These are phyloP conservation scores for Monosporascus sp. DNA, from an alignment of 2,329 filamentous ascomycete genomes.

Conservation along the genomic window DNA sequence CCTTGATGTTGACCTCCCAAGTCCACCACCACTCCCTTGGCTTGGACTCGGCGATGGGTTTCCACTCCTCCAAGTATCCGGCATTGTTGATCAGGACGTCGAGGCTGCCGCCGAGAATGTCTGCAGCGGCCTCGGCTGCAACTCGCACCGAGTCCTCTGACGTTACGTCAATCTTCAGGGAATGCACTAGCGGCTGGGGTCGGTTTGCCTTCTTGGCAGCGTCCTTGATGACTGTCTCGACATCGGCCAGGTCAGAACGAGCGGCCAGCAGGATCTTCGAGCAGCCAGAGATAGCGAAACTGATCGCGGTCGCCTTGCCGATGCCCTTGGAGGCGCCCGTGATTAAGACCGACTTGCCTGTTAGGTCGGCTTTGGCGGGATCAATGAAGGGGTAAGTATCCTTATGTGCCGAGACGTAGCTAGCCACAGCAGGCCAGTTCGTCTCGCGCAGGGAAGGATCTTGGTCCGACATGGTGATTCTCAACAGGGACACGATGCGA, in stretches of 20 bases:
- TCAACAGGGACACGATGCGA: too few species aligned
- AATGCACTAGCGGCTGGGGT: conserved; percentile 21
- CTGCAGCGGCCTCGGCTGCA: conserved; percentile 22
- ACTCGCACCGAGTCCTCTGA: conserved; percentile 27
- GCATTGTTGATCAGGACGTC: conserved; percentile 37
- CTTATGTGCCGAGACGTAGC: conserved; percentile 5
- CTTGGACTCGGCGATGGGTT: conserved; percentile 16
- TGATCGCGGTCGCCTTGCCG: conserved; percentile 41
- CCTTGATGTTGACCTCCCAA: conserved; percentile 24
- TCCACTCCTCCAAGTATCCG: conserved; percentile 30
- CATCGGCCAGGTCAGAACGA: conserved; percentile 38
- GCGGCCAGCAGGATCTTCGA: conserved; percentile 44
- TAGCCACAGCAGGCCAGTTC: neutral
- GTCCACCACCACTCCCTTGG: conserved; percentile 21
- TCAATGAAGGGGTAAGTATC: conserved; percentile 29
- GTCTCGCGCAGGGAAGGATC: conserved; percentile 4
- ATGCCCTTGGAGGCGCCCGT: conserved; percentile 45
- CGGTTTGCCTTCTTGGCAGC: conserved; percentile 23
- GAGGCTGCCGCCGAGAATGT: conserved; percentile 21
- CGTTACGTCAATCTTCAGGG: conserved; percentile 28
- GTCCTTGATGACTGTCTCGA: conserved; percentile 31
- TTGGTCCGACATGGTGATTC: conserved; percentile 8
- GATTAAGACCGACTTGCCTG: conserved; percentile 35
- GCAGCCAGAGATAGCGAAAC: conserved; percentile 44
- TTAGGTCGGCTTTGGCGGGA: conserved; percentile 14